Conservation (phyloP, 2,329 filamentous ascomycete genomes). For the Pestalotiopsis sp. region DNA sequence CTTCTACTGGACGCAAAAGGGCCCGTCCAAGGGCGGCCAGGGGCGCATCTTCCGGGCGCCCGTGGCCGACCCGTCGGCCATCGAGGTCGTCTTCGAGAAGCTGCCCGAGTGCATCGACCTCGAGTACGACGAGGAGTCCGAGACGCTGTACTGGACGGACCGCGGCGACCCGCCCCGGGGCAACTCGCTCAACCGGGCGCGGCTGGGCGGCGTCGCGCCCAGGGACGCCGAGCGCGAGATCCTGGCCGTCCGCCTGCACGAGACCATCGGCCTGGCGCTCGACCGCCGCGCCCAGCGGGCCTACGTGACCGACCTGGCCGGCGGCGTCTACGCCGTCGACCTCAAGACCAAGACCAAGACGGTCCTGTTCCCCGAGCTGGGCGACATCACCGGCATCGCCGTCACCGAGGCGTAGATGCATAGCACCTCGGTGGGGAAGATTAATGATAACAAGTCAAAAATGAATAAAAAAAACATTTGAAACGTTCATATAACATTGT, state of each 20-base stretch:
- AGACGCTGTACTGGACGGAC: constrained; percentile 62
- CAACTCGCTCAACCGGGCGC: constrained; percentile 51
- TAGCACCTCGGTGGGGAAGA: background rate
- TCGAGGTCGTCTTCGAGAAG: constrained; percentile 42
- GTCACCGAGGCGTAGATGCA: background rate
- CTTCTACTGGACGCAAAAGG: constrained; percentile 66
- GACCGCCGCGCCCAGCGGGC: constrained; percentile 12
- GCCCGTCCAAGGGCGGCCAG: constrained; percentile 48
- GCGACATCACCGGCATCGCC: constrained; percentile 15
- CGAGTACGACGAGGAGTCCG: constrained; percentile 48
- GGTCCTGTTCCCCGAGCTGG: constrained; percentile 16
- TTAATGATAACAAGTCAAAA: background rate
- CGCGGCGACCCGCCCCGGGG: constrained; percentile 58
- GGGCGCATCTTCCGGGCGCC: constrained; percentile 57
- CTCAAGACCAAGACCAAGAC: constrained; percentile 16
- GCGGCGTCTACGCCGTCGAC: constrained; percentile 15
- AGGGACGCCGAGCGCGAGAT: constrained; percentile 13
- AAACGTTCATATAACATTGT: background rate
- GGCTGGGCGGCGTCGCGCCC: constrained; percentile 11
- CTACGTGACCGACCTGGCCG: constrained; percentile 18
- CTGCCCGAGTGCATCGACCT: constrained; percentile 62
- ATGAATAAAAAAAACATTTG: background rate
- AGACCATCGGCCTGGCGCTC: constrained; percentile 20
- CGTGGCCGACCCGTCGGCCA: constrained; percentile 41
- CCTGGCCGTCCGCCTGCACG: constrained; percentile 18